A percentile compares a stretch with the other conserved stretches of the same genome.
Evolutionary conservation across 164 flowering plant genomes (phyloP).

Genomic region (Annona cherimola): DNA sequence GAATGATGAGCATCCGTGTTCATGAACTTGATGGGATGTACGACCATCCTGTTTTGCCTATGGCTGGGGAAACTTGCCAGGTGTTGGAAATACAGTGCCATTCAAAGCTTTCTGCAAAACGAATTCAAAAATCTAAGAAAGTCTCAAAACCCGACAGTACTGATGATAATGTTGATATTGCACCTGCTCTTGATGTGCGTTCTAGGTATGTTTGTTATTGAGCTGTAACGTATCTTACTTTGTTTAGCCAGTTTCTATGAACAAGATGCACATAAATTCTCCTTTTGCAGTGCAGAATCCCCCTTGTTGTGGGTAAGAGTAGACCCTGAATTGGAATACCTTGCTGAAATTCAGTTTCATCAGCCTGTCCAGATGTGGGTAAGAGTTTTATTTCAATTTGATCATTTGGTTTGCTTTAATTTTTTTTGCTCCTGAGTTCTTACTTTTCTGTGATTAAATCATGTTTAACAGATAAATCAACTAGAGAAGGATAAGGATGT

Average conservation of each 20-base stretch:
- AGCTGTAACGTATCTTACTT: neutral
- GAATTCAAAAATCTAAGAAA: constrained; percentile 77
- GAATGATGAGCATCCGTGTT: constrained; percentile 95
- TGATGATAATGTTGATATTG: constrained; percentile 81
- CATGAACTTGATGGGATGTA: constrained; percentile 95
- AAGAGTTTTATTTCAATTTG: constrained; percentile 25
- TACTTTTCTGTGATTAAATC: neutral
- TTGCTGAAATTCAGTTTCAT: constrained; percentile 83
- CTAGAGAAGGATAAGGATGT: constrained; percentile 97
- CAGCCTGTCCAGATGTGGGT: constrained; percentile 99
- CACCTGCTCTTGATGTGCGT: constrained; percentile 48
- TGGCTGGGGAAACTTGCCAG: constrained; percentile 94
- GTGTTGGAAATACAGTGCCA: constrained; percentile 86
- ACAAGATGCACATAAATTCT: neutral
- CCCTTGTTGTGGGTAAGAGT: constrained; percentile 93
- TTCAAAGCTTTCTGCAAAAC: constrained; percentile 77
- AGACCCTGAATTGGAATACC: constrained; percentile 96
- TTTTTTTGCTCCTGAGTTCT: neutral
- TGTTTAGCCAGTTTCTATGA: neutral
- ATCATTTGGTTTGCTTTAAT: constrained; percentile 1
- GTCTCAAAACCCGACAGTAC: constrained; percentile 87
- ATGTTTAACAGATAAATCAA: constrained; percentile 64
- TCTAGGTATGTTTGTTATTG: constrained; percentile 40
- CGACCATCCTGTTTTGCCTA: constrained; percentile 90
- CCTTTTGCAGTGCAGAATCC: constrained; percentile 62